Conservation (phyloP, 495 filamentous ascomycete species). For the Chaetomidium leptoderma region DNA sequence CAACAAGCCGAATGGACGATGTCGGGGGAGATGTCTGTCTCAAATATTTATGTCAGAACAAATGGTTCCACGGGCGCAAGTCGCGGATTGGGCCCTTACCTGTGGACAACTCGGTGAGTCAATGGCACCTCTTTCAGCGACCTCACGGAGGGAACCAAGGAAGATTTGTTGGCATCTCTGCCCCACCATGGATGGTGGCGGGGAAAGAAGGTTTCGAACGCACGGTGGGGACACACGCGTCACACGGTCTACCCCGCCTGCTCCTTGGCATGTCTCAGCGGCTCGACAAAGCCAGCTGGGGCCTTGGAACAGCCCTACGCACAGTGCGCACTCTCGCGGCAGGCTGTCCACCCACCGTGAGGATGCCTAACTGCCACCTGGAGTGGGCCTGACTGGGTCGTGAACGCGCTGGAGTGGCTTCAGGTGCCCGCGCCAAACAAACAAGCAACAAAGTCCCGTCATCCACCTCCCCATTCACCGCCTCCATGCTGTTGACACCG, state of each 20-base stretch:
- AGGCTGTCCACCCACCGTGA: neutral
- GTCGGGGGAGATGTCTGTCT: neutral
- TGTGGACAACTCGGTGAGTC: slow-evolving; percentile 1
- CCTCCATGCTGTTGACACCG: neutral
- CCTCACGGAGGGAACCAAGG: slow-evolving; percentile 1
- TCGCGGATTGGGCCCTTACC: neutral
- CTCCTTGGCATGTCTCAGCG: neutral
- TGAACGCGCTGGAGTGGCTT: neutral
- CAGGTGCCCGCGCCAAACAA: neutral
- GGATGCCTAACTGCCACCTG: slow-evolving; percentile 2
- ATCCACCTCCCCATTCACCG: neutral
- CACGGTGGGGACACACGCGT: neutral
- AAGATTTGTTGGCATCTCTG: slow-evolving; percentile 21
- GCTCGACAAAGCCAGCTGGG: neutral
- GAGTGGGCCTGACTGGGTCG: neutral
- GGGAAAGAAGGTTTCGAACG: slow-evolving; percentile 22
- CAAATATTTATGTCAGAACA: neutral
- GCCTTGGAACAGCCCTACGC: neutral
- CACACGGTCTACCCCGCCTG: slow-evolving; percentile 5
- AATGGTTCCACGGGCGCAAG: neutral
- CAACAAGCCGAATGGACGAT: neutral
- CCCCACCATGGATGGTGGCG: slow-evolving; percentile 30
- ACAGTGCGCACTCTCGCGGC: neutral
- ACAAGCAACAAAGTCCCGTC: neutral
- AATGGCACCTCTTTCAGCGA: slow-evolving; percentile 1